Evolutionary conservation across 2,329 filamentous ascomycete species (phyloP).

Genomic region (Trichoderma atroviride): DNA sequence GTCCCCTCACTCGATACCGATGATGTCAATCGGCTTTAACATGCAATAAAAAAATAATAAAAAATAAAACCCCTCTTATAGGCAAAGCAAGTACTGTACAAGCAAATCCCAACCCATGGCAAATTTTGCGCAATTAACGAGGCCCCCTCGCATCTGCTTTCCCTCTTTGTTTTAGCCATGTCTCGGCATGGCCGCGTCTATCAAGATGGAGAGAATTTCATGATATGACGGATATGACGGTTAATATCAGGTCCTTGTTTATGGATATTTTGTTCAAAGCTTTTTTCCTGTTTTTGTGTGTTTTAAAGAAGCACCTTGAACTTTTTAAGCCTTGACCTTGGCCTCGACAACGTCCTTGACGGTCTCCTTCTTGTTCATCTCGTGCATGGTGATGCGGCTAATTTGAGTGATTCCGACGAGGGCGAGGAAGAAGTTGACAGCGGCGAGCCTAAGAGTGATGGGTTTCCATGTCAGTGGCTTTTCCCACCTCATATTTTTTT

Average conservation of each 20-base stretch:
- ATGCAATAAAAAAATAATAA: not conserved
- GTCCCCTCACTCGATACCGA: not conserved
- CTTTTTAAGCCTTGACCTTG: conserved; percentile 36
- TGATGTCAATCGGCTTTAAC: not conserved
- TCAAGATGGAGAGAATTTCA: not conserved
- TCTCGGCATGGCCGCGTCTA: not conserved
- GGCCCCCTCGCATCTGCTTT: not conserved
- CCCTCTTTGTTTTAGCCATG: not conserved
- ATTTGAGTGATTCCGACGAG: conserved; percentile 83
- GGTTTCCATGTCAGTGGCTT: not conserved
- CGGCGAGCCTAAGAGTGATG: conserved; percentile 66
- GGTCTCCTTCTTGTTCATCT: conserved; percentile 59
- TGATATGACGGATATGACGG: conserved; percentile 14
- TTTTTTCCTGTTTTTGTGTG: not conserved
- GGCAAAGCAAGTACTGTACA: conserved; percentile 3
- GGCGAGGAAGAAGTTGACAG: conserved; percentile 98
- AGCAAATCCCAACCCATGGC: not conserved
- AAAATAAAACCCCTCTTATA: not conserved
- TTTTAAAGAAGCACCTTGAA: not conserved
- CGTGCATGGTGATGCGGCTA: conserved; percentile 71
- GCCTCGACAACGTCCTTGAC: conserved; percentile 48
- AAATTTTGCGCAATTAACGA: not conserved
- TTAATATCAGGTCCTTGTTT: not conserved
- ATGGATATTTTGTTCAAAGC: not conserved
- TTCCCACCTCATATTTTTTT: not conserved